These are phyloP conservation scores for Diplogelasinospora grovesii DNA, from an alignment of 495 filamentous ascomycete species.

Conservation along the genomic window DNA sequence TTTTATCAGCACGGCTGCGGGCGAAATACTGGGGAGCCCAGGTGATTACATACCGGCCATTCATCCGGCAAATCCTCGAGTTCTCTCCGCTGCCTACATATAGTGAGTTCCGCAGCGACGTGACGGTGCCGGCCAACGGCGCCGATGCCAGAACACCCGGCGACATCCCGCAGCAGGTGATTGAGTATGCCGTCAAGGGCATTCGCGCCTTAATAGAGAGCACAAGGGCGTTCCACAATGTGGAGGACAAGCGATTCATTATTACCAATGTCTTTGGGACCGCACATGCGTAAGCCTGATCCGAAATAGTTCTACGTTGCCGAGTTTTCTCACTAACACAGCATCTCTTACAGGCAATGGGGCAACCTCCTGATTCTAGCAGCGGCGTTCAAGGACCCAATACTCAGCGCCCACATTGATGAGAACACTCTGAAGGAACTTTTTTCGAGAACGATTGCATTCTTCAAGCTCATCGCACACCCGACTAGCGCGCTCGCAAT, in stretches of 20 bases:
- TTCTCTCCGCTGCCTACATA: constrained; percentile 27
- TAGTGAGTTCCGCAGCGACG: neutral
- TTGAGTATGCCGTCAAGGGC: constrained; percentile 48
- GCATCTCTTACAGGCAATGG: constrained; percentile 68
- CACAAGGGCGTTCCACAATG: constrained; percentile 76
- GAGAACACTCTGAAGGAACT: constrained; percentile 43
- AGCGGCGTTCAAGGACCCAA: constrained; percentile 60
- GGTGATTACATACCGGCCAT: constrained; percentile 83
- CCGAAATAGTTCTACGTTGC: too few species aligned
- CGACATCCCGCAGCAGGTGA: constrained; percentile 43
- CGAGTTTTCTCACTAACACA: too few species aligned
- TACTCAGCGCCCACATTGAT: constrained; percentile 47
- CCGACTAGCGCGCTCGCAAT: constrained; percentile 60
- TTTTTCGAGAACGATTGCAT: constrained; percentile 59
- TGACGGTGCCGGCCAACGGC: too few species aligned
- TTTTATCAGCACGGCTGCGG: constrained; percentile 76
- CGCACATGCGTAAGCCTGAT: constrained; percentile 92
- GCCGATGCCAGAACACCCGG: constrained; percentile 16
- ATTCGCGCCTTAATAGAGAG: constrained; percentile 74
- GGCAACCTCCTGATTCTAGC: constrained; percentile 88
- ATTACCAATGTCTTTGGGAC: constrained; percentile 95
- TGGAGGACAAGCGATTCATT: constrained; percentile 58
- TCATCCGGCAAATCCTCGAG: constrained; percentile 61
- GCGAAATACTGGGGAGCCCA: constrained; percentile 92
- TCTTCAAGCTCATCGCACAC: constrained; percentile 55